A percentile compares a stretch with the other conserved stretches of the same genome.
Conservation (phyloP, 2,329 filamentous ascomycete species). For the Ambrosiella xylebori region DNA sequence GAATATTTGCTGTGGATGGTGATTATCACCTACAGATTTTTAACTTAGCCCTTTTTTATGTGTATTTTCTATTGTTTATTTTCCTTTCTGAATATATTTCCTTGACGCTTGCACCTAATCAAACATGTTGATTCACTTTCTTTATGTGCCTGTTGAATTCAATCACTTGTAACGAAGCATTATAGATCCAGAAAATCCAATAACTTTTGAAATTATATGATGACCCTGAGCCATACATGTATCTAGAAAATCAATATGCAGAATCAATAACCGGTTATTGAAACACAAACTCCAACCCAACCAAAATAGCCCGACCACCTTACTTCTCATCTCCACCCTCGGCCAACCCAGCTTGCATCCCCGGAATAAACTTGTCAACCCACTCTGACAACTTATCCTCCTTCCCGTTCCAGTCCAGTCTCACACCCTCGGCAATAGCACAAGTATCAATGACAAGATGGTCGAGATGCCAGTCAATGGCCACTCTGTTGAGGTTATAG, state of each 20-base stretch:
- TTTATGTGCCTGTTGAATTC: background rate
- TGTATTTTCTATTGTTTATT: constrained; percentile 1
- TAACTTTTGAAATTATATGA: no score
- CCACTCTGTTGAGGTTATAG: constrained; percentile 46
- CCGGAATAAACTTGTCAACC: constrained; percentile 41
- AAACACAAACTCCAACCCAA: no score
- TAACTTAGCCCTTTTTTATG: background rate
- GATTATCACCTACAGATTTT: background rate
- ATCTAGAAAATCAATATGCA: background rate
- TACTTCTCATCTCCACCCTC: no score
- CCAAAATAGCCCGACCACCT: no score
- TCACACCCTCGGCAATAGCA: constrained; percentile 36
- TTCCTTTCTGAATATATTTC: constrained; percentile 6
- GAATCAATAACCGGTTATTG: background rate
- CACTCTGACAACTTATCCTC: constrained; percentile 66
- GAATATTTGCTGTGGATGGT: background rate
- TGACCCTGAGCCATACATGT: background rate
- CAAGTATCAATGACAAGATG: constrained; percentile 44
- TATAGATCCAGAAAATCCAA: no score
- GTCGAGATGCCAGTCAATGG: constrained; percentile 41
- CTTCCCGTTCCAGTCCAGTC: constrained; percentile 42
- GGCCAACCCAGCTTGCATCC: constrained; percentile 22
- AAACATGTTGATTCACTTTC: background rate
- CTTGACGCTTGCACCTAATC: background rate
- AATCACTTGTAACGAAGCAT: no score